phyloP scores from a whole-genome alignment of 257 asterid genomes.

The Nicotiana tabacum region DNA sequence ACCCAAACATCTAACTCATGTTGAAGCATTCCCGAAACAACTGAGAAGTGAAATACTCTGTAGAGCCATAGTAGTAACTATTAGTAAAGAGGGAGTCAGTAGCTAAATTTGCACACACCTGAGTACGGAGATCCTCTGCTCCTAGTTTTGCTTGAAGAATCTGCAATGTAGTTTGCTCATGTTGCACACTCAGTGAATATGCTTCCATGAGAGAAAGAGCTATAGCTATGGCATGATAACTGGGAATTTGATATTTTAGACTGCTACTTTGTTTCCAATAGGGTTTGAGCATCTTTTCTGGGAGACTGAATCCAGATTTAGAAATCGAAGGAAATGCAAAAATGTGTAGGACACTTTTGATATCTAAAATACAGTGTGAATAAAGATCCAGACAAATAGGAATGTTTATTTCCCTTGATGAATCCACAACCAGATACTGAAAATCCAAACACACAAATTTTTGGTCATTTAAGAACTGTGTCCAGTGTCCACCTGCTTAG shows the following conservation, averaged over 20 bases:
- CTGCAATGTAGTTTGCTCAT: constrained; percentile 94
- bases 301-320: neutral
- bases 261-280: neutral
- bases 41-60: neutral
- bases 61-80: neutral
- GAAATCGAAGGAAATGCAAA: neutral
- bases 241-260: constrained; percentile 23
- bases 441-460: neutral
- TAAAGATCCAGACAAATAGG: neutral
- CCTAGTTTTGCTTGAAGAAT: constrained; percentile 97
- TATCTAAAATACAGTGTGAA: neutral
- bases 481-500: neutral
- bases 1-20: neutral
- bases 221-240: constrained; percentile 98
- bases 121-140: constrained; percentile 96
- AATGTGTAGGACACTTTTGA: neutral
- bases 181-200: constrained; percentile 95
- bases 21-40: neutral
- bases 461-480: neutral
- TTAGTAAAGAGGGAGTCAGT: neutral
- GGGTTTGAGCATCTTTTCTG: neutral
- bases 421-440: neutral
- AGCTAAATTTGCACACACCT: constrained; percentile 41
- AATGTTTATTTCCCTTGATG: neutral
- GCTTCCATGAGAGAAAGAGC: constrained; percentile 99